Percentiles rank a stretch among this genome's conserved stretches.
Evolutionary conservation across 1,139 yeast species (phyloP).

Genomic region (Sugiyamaella xylanicola): DNA sequence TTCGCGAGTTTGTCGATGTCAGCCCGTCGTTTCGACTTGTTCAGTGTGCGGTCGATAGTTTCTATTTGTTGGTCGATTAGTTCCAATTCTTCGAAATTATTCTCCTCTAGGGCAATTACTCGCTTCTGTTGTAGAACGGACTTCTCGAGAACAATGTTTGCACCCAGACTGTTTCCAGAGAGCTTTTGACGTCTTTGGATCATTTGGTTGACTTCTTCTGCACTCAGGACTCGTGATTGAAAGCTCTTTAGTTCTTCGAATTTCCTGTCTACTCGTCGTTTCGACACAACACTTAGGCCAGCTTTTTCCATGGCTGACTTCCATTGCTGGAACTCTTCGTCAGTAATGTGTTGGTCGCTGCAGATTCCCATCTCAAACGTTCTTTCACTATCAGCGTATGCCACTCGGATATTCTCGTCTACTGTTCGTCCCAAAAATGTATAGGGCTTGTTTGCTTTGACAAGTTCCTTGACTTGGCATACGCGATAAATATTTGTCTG

Average conservation of each 20-base stretch:
- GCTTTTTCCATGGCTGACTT: constrained; percentile 60
- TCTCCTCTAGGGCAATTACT: constrained; percentile 71
- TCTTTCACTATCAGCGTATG: constrained; percentile 70
- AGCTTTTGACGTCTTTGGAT: constrained; percentile 70
- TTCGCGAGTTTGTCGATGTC: constrained; percentile 52
- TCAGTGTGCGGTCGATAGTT: constrained; percentile 41
- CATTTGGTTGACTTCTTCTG: constrained; percentile 77
- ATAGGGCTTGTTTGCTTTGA: constrained; percentile 57
- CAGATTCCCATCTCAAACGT: constrained; percentile 75
- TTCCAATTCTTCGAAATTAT: constrained; percentile 55
- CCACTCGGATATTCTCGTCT: constrained; percentile 49
- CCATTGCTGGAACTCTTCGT: constrained; percentile 76
- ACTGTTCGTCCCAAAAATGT: constrained; percentile 48
- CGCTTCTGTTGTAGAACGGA: constrained; percentile 73
- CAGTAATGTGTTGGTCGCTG: constrained; percentile 71
- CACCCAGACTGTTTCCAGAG: constrained; percentile 59
- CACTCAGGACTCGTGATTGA: constrained; percentile 66
- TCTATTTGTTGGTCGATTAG: constrained; percentile 57
- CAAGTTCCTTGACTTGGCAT: constrained; percentile 74
- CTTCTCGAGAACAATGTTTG: constrained; percentile 78
- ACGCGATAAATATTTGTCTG: constrained; percentile 74
- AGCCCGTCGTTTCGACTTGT: constrained; percentile 24
- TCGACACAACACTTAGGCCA: constrained; percentile 61
- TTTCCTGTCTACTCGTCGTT: constrained; percentile 68
- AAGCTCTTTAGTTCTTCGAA: constrained; percentile 61